Conservation (phyloP, 768 basidiomycete genomes). For the Mrakia gelida region DNA sequence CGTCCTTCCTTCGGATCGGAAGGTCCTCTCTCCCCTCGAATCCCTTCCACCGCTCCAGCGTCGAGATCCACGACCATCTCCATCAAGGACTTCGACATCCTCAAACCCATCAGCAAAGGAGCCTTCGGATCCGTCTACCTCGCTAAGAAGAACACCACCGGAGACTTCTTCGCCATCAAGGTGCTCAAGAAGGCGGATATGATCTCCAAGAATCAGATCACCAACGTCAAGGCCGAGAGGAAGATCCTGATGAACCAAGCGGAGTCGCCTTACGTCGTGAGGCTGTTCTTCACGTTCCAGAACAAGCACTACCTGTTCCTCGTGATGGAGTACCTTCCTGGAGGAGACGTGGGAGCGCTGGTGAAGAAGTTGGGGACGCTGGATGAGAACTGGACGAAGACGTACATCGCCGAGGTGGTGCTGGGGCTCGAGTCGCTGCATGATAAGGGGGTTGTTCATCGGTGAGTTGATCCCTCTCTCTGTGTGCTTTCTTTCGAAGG, state of each 20-base stretch:
- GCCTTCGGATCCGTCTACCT: constrained; percentile 98
- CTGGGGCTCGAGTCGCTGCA: constrained; percentile 96
- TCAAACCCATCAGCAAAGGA: constrained; percentile 98
- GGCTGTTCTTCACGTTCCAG: constrained; percentile 97
- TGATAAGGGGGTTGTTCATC: constrained; percentile 89
- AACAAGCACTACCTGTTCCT: constrained; percentile 98
- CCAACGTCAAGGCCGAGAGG: constrained; percentile 98
- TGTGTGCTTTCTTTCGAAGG: background rate
- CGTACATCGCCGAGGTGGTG: constrained; percentile 93
- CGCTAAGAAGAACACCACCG: constrained; percentile 95
- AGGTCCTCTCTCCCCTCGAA: constrained; percentile 76
- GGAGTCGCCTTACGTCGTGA: constrained; percentile 95
- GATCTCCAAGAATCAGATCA: constrained; percentile 99
- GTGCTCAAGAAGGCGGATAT: constrained; percentile 99
- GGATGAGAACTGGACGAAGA: constrained; percentile 93
- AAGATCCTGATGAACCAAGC: constrained; percentile 99
- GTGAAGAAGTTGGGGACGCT: constrained; percentile 92
- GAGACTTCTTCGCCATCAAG: constrained; percentile 99
- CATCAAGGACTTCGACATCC: constrained; percentile 98
- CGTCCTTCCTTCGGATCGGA: constrained; percentile 37
- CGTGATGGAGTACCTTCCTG: constrained; percentile 90
- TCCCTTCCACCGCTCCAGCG: constrained; percentile 69
- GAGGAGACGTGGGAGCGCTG: constrained; percentile 89
- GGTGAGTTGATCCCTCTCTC: constrained; percentile 62
- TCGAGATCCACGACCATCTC: constrained; percentile 78